Evolutionary conservation across 768 basidiomycete species (phyloP), one percentile per base, ranked within the genome.

Genomic region (Agrocybe praecox): DNA sequence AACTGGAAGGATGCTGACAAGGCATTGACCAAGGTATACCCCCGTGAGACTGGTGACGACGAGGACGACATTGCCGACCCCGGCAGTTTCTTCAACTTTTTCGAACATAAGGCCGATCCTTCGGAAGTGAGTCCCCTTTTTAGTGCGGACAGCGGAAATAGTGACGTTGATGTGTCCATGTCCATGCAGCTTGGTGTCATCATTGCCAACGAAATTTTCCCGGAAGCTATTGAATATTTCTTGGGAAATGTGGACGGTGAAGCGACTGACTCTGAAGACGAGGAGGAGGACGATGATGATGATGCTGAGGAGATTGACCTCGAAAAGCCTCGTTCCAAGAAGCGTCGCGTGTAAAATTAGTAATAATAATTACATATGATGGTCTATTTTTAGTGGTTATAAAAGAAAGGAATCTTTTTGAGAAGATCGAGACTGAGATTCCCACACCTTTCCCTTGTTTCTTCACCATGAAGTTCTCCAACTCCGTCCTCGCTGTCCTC

Each of bases 61-160:
- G 90, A 89, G 17, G 81, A 84, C 22, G 87, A 88, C 29, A 62
- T 80, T 52, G 77, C 82, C 22, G 92, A 94, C 48, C 73, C 80
- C 48, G 92, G 92, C 54, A 91, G 87, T 67, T 92, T 94, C 78
- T 94, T 94, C 82, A 92, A 93, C 75, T 88, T 89, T 67, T 93
- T 94, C 59, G 92, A 90, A 72, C 67, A 79, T 58, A 77, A 79
- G 11, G 67, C 75, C 36, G 92, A 93, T 66, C 80, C 83, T 14
- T 82, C 78, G 58, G 89, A 92, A 61, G 92, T 92, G 68, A 75
- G 84, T 72, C 55, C 14, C 19, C 29, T 22, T 19, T 24, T 29
- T 19, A 18, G 36, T 51, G 19, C 18, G 26, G n/a, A 46, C 42
- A 17, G 32, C 46, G 32, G 29, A 32, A 45, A 21, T 33, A 49